A percentile compares a stretch with the other conserved stretches of the same genome.
Evolutionary conservation across 1,139 yeast genomes (phyloP).

Genomic region (Nakaseomyces uthaithaninus): DNA sequence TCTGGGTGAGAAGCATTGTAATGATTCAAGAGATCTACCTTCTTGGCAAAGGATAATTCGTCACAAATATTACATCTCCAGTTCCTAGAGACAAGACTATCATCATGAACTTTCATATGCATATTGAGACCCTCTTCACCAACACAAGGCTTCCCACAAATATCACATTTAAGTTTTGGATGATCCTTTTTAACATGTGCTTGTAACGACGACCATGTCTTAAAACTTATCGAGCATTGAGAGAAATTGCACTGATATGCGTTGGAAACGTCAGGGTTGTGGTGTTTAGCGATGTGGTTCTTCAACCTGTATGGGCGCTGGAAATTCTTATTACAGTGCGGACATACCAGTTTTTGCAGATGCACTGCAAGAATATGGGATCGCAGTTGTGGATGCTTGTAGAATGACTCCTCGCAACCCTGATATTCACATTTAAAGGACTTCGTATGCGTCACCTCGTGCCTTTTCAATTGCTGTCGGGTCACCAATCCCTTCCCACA

Average conservation of each 20-base stretch:
- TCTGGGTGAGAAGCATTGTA: slow-evolving; percentile 35
- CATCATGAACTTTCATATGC: slow-evolving; percentile 61
- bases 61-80: slow-evolving; percentile 58
- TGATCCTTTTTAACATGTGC: slow-evolving; percentile 65
- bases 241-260: slow-evolving; percentile 53
- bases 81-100: slow-evolving; percentile 38
- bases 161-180: slow-evolving; percentile 55
- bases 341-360: slow-evolving; percentile 43
- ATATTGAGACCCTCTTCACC: slow-evolving; percentile 62
- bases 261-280: slow-evolving; percentile 31
- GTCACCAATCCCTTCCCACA: slow-evolving; percentile 85
- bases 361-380: slow-evolving; percentile 66
- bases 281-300: slow-evolving; percentile 55
- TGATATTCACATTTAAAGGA: slow-evolving; percentile 56
- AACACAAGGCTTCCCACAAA: slow-evolving; percentile 68
- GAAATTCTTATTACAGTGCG: slow-evolving; percentile 51
- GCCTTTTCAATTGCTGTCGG: slow-evolving; percentile 73
- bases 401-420: slow-evolving; percentile 59
- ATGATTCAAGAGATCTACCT: slow-evolving; percentile 40
- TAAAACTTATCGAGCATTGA: slow-evolving; percentile 53
- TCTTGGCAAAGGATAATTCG: slow-evolving; percentile 33
- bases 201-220: slow-evolving; percentile 72
- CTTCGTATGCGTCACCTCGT: slow-evolving; percentile 67
- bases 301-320: slow-evolving; percentile 53
- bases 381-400: slow-evolving; percentile 69